These are phyloP conservation scores for Phoenix roebelenii DNA, from an alignment of 176 grass and related monocot species.

Conservation along the genomic window DNA sequence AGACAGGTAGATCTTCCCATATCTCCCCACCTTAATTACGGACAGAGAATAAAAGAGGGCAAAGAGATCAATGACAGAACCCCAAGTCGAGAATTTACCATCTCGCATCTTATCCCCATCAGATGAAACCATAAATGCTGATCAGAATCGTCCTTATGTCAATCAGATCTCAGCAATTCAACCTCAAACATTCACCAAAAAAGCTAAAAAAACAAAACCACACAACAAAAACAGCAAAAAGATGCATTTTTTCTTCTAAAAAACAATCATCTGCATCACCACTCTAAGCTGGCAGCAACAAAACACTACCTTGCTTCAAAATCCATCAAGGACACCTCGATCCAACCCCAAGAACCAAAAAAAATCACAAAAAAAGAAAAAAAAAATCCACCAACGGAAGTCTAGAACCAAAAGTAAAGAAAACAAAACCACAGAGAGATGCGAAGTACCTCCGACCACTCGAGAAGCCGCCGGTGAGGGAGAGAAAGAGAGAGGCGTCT, in stretches of 20 bases:
- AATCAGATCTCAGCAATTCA: conserved; percentile 1
- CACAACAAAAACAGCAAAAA: background rate
- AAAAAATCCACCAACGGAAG: too few relatives aligned
- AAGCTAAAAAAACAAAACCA: background rate
- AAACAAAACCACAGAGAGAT: background rate
- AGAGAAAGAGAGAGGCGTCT: background rate
- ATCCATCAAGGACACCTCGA: too few relatives aligned
- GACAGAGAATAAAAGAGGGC: background rate
- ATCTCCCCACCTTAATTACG: background rate
- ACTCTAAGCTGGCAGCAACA: conserved; percentile 5
- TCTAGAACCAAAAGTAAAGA: background rate
- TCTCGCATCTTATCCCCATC: background rate
- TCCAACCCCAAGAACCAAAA: too few relatives aligned
- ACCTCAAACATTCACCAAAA: background rate
- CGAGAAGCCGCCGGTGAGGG: background rate
- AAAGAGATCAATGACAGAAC: background rate
- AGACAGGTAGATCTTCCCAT: background rate
- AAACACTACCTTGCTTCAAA: background rate
- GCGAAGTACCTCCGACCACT: background rate
- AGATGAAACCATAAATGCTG: background rate
- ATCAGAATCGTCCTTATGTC: background rate
- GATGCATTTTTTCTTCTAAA: background rate
- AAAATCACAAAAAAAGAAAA: too few relatives aligned
- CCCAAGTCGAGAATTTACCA: background rate
- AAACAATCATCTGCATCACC: conserved; percentile 11